Base-by-base conservation (phyloP, 768 basidiomycete species). In the Boletus vinaceobasis region DNA sequence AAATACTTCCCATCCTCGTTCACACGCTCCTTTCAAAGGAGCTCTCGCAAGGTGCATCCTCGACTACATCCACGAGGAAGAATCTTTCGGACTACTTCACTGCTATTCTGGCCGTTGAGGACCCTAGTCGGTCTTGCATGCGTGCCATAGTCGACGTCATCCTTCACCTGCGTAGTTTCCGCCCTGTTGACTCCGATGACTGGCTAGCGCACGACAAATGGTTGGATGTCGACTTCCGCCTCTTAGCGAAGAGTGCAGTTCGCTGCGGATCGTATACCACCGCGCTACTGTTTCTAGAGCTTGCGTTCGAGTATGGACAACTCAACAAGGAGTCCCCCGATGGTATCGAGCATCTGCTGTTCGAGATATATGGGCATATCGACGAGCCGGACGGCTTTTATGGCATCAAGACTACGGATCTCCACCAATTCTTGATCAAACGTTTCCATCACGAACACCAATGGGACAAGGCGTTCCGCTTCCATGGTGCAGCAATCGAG, bases 311-410 rank as follows among this genome's bases (percentile, higher is more conserved):
- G 53, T 73, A 80, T 56, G 58, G 61, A 11, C 59, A 66, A 33
- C 67, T 69, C 11, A 50, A 60, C 29, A 57, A 64, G 19, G 69
- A 71, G 7, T 65, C 64, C n/a, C 56, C 63, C 3, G 57, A 59
- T 10, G 69, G 72, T 15, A 73, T 78, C 1, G 90, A 93, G 60
- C 75, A 88, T 53, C 77, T 95, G 26, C 74, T 98, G 21, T 98
- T 93, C 73, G 87, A 88, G 47, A 93, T 98, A 47, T 99, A 98
- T 65, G 85, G 86, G 50, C 88, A 93, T 62, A 93, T 99, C 56
- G 95, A 97, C 64, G 97, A 99, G 68, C 95, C 95, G 0, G 97
- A 99, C 63, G 94, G 97, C 2, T 99, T 99, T 69, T 99, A 99
- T 70, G 93, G 93, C 6, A 93, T 98, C 55, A 79, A 86, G 57